These are phyloP conservation scores for Neoboletus subvelutipes DNA, from an alignment of 768 basidiomycete genomes.

Conservation along the genomic window DNA sequence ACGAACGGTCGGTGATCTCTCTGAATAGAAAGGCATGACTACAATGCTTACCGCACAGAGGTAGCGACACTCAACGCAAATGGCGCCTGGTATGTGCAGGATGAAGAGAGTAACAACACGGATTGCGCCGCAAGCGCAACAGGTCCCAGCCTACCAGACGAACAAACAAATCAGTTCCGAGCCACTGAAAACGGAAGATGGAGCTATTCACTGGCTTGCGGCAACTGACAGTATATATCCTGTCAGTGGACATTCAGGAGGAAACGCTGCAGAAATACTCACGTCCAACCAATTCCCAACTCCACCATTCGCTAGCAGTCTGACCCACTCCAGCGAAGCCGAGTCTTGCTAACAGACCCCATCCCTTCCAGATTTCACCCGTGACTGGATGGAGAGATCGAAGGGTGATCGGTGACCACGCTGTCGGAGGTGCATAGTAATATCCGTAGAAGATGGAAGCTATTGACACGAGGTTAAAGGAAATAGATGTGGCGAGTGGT, in stretches of 20 bases:
- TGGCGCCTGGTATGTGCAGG: constrained; percentile 79
- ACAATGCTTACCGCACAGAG: constrained; percentile 67
- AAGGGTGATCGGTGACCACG: constrained; percentile 59
- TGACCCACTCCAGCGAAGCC: constrained; percentile 83
- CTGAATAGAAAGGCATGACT: neutral
- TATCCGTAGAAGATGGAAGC: constrained; percentile 64
- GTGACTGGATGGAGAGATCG: constrained; percentile 47
- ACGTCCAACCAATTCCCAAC: constrained; percentile 82
- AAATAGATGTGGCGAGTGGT: constrained; percentile 84
- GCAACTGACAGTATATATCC: constrained; percentile 38
- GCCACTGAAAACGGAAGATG: neutral
- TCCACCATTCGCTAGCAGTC: constrained; percentile 94
- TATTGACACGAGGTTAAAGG: constrained; percentile 80
- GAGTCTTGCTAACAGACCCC: constrained; percentile 68
- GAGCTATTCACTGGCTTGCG: constrained; percentile 45
- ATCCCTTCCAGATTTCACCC: constrained; percentile 59
- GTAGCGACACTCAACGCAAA: constrained; percentile 80
- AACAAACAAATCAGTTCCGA: constrained; percentile 5
- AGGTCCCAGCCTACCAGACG: constrained; percentile 63
- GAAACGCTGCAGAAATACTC: constrained; percentile 4
- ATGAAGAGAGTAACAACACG: constrained; percentile 73
- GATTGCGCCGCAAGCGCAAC: constrained; percentile 85
- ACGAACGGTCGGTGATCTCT: neutral
- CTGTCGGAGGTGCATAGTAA: constrained; percentile 59
- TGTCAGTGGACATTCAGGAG: neutral